A percentile compares a stretch with the other conserved stretches of the same genome.
Evolutionary conservation across 2,329 filamentous ascomycete species (phyloP).

Genomic region (Allantophomopsis cytisporea): DNA sequence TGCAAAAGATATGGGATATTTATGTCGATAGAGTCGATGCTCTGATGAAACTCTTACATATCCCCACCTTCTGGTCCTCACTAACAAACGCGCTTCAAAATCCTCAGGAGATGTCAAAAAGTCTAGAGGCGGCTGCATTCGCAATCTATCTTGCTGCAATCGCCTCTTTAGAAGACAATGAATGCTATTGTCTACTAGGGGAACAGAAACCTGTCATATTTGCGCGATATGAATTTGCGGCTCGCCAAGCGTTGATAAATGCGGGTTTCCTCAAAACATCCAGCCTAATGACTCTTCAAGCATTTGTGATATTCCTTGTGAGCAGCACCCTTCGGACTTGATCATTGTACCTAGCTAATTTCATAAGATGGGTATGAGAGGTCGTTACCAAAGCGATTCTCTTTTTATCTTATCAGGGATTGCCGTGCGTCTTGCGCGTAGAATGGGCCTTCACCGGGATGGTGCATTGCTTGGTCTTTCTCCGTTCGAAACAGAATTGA

Average conservation of each 20-base stretch:
- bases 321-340: constrained; percentile 8
- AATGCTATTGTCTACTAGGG: constrained; percentile 35
- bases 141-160: constrained; percentile 39
- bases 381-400: constrained; percentile 23
- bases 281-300: constrained; percentile 53
- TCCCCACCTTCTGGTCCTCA: constrained; percentile 52
- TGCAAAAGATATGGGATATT: constrained; percentile 56
- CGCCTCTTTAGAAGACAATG: constrained; percentile 37
- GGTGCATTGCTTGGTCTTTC: constrained; percentile 12
- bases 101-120: constrained; percentile 37
- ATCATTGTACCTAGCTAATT: constrained; percentile 1
- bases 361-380: constrained; percentile 2
- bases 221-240: constrained; percentile 39
- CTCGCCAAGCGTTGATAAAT: constrained; percentile 52
- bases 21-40: constrained; percentile 66
- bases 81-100: constrained; percentile 48
- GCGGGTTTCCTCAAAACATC: constrained; percentile 51
- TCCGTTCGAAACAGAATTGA: constrained; percentile 43
- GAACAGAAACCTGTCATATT: constrained; percentile 36
- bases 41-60: constrained; percentile 57
- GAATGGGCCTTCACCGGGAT: constrained; percentile 33
- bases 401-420: constrained; percentile 34
- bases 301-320: constrained; percentile 53
- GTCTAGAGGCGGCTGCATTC: constrained; percentile 48
- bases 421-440: constrained; percentile 31